Percentiles rank a stretch among this genome's conserved stretches.
Evolutionary conservation across 2,329 filamentous ascomycete species (phyloP).

Genomic region (Elsinoe ampelina): DNA sequence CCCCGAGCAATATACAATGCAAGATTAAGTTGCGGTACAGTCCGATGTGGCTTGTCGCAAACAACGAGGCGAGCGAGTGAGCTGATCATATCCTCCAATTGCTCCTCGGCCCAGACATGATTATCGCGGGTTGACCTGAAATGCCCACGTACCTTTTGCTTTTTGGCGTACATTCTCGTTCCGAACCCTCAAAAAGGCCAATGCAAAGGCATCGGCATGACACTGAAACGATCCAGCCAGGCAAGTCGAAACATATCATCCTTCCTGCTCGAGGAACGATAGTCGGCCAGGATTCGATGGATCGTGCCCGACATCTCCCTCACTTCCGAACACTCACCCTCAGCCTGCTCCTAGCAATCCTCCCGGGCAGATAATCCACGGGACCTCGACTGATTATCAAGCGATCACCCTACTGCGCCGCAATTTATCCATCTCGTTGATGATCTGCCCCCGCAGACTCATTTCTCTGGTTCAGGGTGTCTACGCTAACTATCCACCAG

Average conservation of each 20-base stretch:
- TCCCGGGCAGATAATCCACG: not conserved
- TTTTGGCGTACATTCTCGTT: not conserved
- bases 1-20: slow-evolving; percentile 1
- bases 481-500: not conserved
- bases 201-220: not conserved
- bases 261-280: slow-evolving; percentile 9
- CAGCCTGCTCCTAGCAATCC: not conserved
- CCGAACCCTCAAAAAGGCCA: not conserved
- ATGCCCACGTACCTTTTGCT: not conserved
- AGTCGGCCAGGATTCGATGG: not conserved
- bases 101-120: not conserved
- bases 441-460: not conserved
- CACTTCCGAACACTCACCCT: not conserved
- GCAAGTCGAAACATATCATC: not conserved
- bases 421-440: not conserved
- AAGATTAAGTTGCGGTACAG: slow-evolving; percentile 9
- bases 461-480: not conserved
- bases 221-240: not conserved
- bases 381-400: not conserved
- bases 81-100: not conserved
- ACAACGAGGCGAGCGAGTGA: not conserved
- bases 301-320: not conserved
- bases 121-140: not conserved
- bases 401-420: not conserved
- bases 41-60: not conserved